A percentile compares a stretch with the other conserved stretches of the same genome.
Evolutionary conservation across 2,329 filamentous ascomycete species (phyloP).

Genomic region (Bipolaris oryzae): DNA sequence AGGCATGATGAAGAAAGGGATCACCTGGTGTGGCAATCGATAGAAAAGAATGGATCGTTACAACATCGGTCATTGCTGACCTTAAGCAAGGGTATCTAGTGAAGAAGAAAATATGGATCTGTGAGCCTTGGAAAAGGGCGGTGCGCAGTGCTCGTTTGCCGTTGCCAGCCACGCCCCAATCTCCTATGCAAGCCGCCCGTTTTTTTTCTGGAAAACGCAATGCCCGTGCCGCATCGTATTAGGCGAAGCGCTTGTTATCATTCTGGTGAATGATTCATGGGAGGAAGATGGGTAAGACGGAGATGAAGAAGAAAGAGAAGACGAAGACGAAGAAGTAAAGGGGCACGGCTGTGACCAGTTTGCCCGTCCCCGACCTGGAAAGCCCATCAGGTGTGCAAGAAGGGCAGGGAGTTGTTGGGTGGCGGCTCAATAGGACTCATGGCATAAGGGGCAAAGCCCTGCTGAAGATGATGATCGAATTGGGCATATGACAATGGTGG

Average conservation of each 20-base stretch:
- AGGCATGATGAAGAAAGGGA: slow-evolving; percentile 2
- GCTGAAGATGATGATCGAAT: slow-evolving; percentile 41
- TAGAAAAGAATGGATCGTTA: neutral
- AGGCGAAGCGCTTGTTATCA: neutral
- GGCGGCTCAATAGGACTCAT: slow-evolving; percentile 46
- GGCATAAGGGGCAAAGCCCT: slow-evolving; percentile 42
- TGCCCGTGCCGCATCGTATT: slow-evolving; percentile 10
- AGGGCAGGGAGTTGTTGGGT: slow-evolving; percentile 35
- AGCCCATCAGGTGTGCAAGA: slow-evolving; percentile 32
- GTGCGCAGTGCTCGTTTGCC: neutral
- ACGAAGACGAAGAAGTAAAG: neutral
- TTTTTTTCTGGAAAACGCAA: slow-evolving; percentile 7
- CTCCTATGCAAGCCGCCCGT: slow-evolving; percentile 8
- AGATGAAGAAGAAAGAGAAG: neutral
- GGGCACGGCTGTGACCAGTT: neutral
- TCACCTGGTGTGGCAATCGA: neutral
- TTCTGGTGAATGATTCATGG: slow-evolving; percentile 2
- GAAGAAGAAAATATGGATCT: slow-evolving; percentile 7
- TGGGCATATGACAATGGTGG: slow-evolving; percentile 42
- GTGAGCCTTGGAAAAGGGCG: neutral
- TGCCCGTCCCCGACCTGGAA: neutral
- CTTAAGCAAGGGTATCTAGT: slow-evolving; percentile 18
- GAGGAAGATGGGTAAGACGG: neutral
- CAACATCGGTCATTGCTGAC: slow-evolving; percentile 4
- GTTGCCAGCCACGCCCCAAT: slow-evolving; percentile 7